Evolutionary conservation across 1,284 basidiomycete species (phyloP).

Genomic region (Boletus sp.): DNA sequence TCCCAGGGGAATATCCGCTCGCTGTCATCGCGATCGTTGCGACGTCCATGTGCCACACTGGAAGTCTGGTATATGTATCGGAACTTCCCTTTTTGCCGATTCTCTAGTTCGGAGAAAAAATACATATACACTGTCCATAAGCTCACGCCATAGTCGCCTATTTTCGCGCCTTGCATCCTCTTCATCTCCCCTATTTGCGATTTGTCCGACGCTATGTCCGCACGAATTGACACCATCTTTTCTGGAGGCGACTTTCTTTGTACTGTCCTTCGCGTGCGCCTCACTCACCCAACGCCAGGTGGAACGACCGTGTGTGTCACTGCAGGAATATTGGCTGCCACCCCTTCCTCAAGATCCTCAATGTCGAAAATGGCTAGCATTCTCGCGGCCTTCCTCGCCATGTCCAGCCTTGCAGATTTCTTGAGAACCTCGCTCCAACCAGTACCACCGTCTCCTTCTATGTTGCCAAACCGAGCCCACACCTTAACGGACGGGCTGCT

Average conservation of each 20-base stretch:
- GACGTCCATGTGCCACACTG: too few species aligned
- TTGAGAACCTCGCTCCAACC: slow-evolving; percentile 37
- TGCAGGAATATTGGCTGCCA: slow-evolving; percentile 17
- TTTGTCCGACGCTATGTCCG: neutral
- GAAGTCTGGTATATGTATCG: too few species aligned
- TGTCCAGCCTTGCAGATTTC: slow-evolving; percentile 47
- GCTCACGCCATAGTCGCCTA: too few species aligned
- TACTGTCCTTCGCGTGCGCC: too few species aligned
- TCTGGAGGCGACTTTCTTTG: slow-evolving; percentile 38
- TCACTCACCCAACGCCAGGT: slow-evolving; percentile 7
- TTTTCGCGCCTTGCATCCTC: too few species aligned
- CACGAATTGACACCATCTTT: slow-evolving; percentile 24
- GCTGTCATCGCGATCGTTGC: too few species aligned
- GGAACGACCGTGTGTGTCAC: slow-evolving; percentile 21
- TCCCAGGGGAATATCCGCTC: too few species aligned
- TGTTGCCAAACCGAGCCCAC: slow-evolving; percentile 38
- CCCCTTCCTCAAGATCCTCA: slow-evolving; percentile 20
- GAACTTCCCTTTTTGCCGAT: too few species aligned
- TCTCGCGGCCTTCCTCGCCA: slow-evolving; percentile 38
- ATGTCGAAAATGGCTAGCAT: slow-evolving; percentile 14
- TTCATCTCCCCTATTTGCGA: too few species aligned
- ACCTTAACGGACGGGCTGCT: slow-evolving; percentile 43
- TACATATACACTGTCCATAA: too few species aligned
- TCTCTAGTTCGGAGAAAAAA: too few species aligned
- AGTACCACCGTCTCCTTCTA: slow-evolving; percentile 43